phyloP scores from a whole-genome alignment of 139 green algal species.

The Chloropicon primus region DNA sequence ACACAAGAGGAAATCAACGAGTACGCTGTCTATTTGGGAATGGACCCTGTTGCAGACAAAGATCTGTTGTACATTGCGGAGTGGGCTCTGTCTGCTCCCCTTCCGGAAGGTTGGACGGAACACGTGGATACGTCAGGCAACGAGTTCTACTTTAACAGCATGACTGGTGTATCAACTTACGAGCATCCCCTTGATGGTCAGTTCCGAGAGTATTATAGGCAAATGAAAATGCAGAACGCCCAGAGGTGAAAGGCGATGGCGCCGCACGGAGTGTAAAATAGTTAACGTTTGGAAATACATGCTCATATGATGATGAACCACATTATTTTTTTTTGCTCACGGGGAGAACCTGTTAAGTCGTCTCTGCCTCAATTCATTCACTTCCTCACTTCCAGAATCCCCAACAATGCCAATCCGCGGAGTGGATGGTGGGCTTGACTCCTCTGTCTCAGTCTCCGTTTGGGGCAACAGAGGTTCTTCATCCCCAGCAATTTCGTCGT shows the following conservation, averaged over 20 bases:
- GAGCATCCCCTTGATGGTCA: constrained; percentile 63
- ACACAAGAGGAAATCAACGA: constrained; percentile 26
- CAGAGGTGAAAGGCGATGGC: too few species aligned
- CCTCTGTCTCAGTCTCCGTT: too few species aligned
- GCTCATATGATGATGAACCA: too few species aligned
- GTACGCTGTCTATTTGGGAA: constrained; percentile 31
- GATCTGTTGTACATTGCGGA: constrained; percentile 62
- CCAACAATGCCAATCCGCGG: constrained; percentile 5
- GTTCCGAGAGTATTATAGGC: constrained; percentile 27
- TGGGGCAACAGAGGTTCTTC: too few species aligned
- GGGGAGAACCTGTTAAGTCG: background rate
- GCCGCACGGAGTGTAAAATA: too few species aligned
- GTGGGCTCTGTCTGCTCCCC: constrained; percentile 49
- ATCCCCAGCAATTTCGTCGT: too few species aligned
- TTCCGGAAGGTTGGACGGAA: constrained; percentile 53
- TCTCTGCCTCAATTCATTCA: constrained; percentile 52
- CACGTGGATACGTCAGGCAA: constrained; percentile 36
- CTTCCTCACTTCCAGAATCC: constrained; percentile 58
- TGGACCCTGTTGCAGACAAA: constrained; percentile 20
- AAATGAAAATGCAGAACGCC: constrained; percentile 2
- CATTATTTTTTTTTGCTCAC: too few species aligned
- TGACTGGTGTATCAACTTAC: constrained; percentile 39
- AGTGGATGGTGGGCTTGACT: too few species aligned
- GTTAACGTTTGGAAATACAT: too few species aligned
- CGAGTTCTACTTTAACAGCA: constrained; percentile 36